phyloP scores from a whole-genome alignment of 2,329 filamentous ascomycete species.

The Fonsecaea pugnacius region DNA sequence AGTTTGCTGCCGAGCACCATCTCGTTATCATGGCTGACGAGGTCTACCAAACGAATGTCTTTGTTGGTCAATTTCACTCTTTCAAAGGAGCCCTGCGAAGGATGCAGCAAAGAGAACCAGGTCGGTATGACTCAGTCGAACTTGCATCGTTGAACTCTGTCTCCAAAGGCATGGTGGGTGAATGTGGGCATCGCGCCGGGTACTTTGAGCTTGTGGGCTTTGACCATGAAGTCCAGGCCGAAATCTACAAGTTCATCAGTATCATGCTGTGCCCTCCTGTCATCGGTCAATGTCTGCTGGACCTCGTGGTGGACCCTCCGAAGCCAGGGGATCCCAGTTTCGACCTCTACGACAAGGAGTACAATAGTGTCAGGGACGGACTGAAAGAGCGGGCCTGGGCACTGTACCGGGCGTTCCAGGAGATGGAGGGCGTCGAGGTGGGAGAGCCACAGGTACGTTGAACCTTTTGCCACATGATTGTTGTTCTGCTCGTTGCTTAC shows the following conservation, averaged over 20 bases:
- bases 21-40: conserved; percentile 94
- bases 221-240: conserved; percentile 78
- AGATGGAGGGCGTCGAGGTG: conserved; percentile 96
- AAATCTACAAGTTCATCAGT: conserved; percentile 98
- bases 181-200: conserved; percentile 95
- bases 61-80: conserved; percentile 85
- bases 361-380: conserved; percentile 77
- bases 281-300: conserved; percentile 92
- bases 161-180: conserved; percentile 98
- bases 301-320: conserved; percentile 97
- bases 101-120: conserved; percentile 73
- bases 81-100: conserved; percentile 88
- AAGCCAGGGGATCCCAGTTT: conserved; percentile 80
- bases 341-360: conserved; percentile 82
- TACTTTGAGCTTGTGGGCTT: conserved; percentile 97
- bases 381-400: conserved; percentile 79
- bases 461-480: conserved; percentile 12
- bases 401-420: conserved; percentile 83
- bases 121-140: conserved; percentile 82
- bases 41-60: conserved; percentile 99
- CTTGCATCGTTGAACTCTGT: conserved; percentile 90
- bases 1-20: conserved; percentile 81
- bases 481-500: conserved; percentile 12
- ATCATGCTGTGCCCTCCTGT: conserved; percentile 97
- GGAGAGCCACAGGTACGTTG: conserved; percentile 70